These are phyloP conservation scores for Pythium guiyangense DNA, from an alignment of 352 stramenopile genomes.

Conservation along the genomic window DNA sequence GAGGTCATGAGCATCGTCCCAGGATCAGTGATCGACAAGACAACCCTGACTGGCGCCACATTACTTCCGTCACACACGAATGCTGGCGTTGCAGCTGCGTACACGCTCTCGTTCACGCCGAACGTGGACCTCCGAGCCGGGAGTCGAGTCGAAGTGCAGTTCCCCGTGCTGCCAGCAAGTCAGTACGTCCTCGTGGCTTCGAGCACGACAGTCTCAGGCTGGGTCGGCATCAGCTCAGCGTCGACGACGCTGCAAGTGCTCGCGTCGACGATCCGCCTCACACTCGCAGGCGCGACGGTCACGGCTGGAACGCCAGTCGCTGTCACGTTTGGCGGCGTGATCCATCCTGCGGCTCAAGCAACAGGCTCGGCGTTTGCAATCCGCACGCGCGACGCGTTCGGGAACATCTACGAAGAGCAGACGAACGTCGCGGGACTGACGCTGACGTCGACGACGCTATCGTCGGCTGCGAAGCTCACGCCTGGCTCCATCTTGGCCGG, in stretches of 20 bases:
- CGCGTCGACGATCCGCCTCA: slow-evolving; percentile 32
- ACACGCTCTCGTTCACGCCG: slow-evolving; percentile 41
- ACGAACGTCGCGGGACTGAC: slow-evolving; percentile 15
- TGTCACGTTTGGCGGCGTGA: slow-evolving; percentile 41
- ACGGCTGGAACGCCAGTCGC: slow-evolving; percentile 20
- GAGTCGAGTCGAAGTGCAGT: slow-evolving; percentile 36
- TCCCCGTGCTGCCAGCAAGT: slow-evolving; percentile 34
- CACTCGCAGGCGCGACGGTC: slow-evolving; percentile 25
- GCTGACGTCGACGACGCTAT: slow-evolving; percentile 25
- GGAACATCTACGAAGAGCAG: slow-evolving; percentile 37
- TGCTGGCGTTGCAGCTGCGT: slow-evolving; percentile 26
- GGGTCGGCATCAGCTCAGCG: slow-evolving; percentile 19
- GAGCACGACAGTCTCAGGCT: slow-evolving; percentile 19
- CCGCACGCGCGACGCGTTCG: slow-evolving; percentile 32
- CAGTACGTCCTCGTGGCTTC: slow-evolving; percentile 27
- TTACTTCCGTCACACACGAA: slow-evolving; percentile 22
- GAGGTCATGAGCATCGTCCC: slow-evolving; percentile 29
- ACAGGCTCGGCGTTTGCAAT: slow-evolving; percentile 26
- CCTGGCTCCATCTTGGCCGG: slow-evolving; percentile 39
- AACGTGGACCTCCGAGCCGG: slow-evolving; percentile 31
- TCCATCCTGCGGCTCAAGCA: slow-evolving; percentile 41
- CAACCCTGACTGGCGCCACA: slow-evolving; percentile 17
- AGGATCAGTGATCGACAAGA: slow-evolving; percentile 24
- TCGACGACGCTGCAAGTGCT: slow-evolving; percentile 26
- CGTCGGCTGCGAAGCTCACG: slow-evolving; percentile 26